Evolutionary conservation across 495 filamentous ascomycete genomes (phyloP), one percentile per base, ranked within the genome.

Genomic region (Polyplosphaeria fusca): DNA sequence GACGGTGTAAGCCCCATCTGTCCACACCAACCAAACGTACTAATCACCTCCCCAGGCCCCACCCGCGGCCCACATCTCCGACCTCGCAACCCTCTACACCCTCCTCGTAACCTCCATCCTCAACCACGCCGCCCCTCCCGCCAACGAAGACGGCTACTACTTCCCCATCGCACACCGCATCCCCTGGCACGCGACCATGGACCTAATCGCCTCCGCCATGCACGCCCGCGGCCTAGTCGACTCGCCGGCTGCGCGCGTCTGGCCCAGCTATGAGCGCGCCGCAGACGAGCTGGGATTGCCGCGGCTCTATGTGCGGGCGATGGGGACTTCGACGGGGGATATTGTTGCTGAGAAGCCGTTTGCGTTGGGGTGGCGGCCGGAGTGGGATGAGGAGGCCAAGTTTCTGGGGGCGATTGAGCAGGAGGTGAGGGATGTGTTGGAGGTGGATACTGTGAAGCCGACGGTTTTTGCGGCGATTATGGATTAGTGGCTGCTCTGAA

Each of bases 351-450:
- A 65, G 7, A 72, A 72, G 51, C 48, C 61, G 30, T 61, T 63
- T 51, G 30, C 7, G 30, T 52, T 74, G 40, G 72, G 70, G 47
- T 74, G 71, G 69, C 39, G 68, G 18, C 72, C 71, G 39, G 63
- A 61, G 37, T 74, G 72, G 72, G 64, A 69, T 56, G 47, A 68
- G 39, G 38, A 68, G 52, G n/a, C n/a, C n/a, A 64, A 49, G 40
- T 69, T 70, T 47, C 47, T 74, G 52, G 59, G 65, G 40, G 71
- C 58, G 52, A 63, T 73, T 40, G 72, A 71, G 60, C 65, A 74
- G 22, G 72, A 74, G 55, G 51, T 73, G 50, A 39, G 58, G 32
- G 61, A 49, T 60, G 67, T 72, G 13, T 52, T 68, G 44, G 65
- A 73, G 22, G 47, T 69, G 42, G 72, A 69, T 40, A 70, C 54